Evolutionary conservation across 2,329 filamentous ascomycete species (phyloP), one percentile per base, ranked within the genome.

Genomic region (Fragosphaeria purpurea): DNA sequence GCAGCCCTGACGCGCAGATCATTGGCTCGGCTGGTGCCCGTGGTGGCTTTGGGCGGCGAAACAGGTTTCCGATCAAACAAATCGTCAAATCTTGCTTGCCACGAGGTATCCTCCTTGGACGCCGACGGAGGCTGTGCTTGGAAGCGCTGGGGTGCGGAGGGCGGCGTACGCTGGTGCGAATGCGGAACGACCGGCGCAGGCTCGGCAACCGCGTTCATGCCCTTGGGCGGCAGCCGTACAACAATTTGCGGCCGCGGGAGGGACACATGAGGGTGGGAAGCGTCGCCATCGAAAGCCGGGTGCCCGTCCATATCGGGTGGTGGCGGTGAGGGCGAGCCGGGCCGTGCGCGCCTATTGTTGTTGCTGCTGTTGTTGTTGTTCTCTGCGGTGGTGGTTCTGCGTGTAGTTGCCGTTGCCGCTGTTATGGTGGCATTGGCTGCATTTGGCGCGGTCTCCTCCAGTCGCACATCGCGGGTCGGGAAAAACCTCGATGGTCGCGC

Each of bases 11-110:
- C 22, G 22, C 22, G 22, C 22, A 22, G 22, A 22, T 22, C 22
- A 22, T 22, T 22, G 22, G 22, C 22, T 22, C 22, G 22, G 13
- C 33, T 44, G n/a, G n/a, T 44, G 31, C 10, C n/a, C 1, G 37
- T 35, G 33, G 13, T 33, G 52, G 76, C 73, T 59, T 76, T 81
- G 44, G 75, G 72, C 11, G 72, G 72, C 22, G 75, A 68, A 7
- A 66, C 61, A 6, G 80, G 74, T 62, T 85, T 89, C 40, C 80
- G 80, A 58, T 82, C 79, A 38, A 95, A 75, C 43, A 95, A 74
- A 44, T 77, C 83, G 65, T 95, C 89, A 64, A 96, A 89, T 60
- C 82, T 82, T 59, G 86, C 83, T 65, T 95, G 88, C 89, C 89
- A 60, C 3, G 52, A 53, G 4, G 44, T 41, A 35, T 47, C 51